phyloP scores from a whole-genome alignment of 805 yeast genomes.

The Wickerhamiella occidentalis region DNA sequence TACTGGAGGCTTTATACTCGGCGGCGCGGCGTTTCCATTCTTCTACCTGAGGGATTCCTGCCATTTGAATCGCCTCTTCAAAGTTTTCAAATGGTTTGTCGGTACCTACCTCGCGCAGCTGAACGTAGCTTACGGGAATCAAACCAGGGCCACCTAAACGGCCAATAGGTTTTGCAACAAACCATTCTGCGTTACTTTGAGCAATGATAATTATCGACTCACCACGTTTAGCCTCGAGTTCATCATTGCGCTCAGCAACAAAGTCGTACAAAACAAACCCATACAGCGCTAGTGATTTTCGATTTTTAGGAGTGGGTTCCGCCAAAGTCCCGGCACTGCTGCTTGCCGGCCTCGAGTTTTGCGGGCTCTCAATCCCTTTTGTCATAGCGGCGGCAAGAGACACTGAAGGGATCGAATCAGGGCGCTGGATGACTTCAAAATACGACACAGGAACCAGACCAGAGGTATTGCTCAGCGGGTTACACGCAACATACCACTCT shows the following conservation, averaged over 20 bases:
- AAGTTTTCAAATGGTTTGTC: constrained; percentile 48
- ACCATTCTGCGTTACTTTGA: constrained; percentile 94
- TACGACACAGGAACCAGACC: constrained; percentile 83
- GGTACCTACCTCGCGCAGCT: constrained; percentile 64
- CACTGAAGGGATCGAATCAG: constrained; percentile 25
- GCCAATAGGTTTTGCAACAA: constrained; percentile 91
- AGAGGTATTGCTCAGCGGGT: constrained; percentile 61
- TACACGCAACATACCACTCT: constrained; percentile 76
- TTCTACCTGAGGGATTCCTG: constrained; percentile 79
- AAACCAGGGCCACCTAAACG: constrained; percentile 95
- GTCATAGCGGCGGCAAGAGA: constrained; percentile 23
- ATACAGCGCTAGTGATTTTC: constrained; percentile 40
- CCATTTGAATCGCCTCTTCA: constrained; percentile 46
- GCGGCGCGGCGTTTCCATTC: constrained; percentile 92
- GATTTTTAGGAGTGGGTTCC: constrained; percentile 13
- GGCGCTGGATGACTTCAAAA: constrained; percentile 55
- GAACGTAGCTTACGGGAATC: constrained; percentile 83
- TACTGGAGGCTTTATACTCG: constrained; percentile 80
- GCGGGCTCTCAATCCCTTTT: constrained; percentile 9
- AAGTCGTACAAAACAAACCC: constrained; percentile 82
- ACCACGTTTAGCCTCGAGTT: constrained; percentile 69
- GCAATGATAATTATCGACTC: constrained; percentile 91
- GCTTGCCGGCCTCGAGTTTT: background rate
- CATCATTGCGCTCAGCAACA: constrained; percentile 71
- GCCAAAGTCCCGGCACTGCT: constrained; percentile 17